Percentiles rank a stretch among this genome's conserved stretches.
phyloP scores from a whole-genome alignment of 495 filamentous ascomycete species.

The Rhypophila decipiens region DNA sequence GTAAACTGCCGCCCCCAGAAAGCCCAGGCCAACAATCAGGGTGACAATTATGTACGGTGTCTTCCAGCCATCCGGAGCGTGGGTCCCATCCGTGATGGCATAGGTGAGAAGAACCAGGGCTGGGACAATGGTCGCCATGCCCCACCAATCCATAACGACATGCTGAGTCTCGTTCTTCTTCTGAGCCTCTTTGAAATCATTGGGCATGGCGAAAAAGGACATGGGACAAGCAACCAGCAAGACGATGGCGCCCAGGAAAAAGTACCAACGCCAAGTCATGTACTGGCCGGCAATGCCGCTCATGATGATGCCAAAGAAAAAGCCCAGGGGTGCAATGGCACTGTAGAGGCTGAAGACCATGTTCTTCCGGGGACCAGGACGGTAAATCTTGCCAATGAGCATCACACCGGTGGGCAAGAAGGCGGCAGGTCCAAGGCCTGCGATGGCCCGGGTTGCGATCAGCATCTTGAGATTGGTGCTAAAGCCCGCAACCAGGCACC shows the following conservation, averaged over 20 bases:
- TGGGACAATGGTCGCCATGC: slow-evolving; percentile 54
- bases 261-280: slow-evolving; percentile 69
- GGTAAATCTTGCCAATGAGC: slow-evolving; percentile 72
- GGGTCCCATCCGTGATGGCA: slow-evolving; percentile 68
- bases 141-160: slow-evolving; percentile 49
- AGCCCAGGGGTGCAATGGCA: slow-evolving; percentile 68
- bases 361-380: slow-evolving; percentile 82
- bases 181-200: slow-evolving; percentile 46
- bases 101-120: slow-evolving; percentile 69
- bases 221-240: slow-evolving; percentile 39
- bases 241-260: slow-evolving; percentile 62
- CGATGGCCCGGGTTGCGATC: slow-evolving; percentile 68
- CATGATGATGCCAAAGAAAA: slow-evolving; percentile 77
- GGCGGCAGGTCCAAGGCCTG: slow-evolving; percentile 72
- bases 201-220: slow-evolving; percentile 61
- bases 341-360: slow-evolving; percentile 78
- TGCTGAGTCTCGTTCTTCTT: slow-evolving; percentile 25
- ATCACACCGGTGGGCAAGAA: slow-evolving; percentile 73
- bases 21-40: slow-evolving; percentile 51
- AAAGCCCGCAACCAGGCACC: slow-evolving; percentile 69
- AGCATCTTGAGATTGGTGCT: slow-evolving; percentile 64
- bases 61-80: slow-evolving; percentile 62
- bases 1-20: slow-evolving; percentile 56
- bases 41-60: slow-evolving; percentile 66
- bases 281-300: slow-evolving; percentile 64